Base-by-base conservation (phyloP, 352 stramenopile species). In the Phytophthora constricta region DNA sequence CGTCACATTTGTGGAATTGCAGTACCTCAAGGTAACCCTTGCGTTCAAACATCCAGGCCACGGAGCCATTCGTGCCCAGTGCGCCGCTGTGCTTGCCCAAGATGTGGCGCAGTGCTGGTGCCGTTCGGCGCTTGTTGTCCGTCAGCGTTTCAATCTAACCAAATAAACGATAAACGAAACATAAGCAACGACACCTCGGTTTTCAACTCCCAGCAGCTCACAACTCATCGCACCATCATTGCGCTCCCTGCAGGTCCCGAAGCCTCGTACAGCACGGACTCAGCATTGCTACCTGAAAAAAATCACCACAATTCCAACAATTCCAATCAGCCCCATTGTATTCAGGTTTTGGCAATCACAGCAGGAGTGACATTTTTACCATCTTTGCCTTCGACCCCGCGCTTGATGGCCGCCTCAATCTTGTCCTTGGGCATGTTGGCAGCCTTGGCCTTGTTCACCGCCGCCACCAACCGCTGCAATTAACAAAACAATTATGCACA, bases 1-100 rank as follows among this genome's bases (percentile, higher is more conserved):
- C n/a, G n/a, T n/a, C n/a, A n/a, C n/a, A n/a, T n/a, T n/a, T n/a
- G n/a, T n/a, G n/a, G n/a, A n/a, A n/a, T n/a, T n/a, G n/a, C 22
- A 25, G 27, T 45, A 94, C 85, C 77, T 95, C 84, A 25, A 95
- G 65, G 65, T 93, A 95, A 11, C 87, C 87, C 67, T 95, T 95
- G 71, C 72, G 83, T 58, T 93, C 83, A 53, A 92, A 95, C 84
- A 92, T 93, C 87, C 87, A 95, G 7, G 85, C 80, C 13, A 95
- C 86, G 8, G 86, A 93, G 37, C 86, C 84, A 52, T 74, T 94
- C n/a, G 82, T 91, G 26, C 84, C 86, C 22, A 95, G 61, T 45
- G 75, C 71, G 43, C 87, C 84, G 39, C 73, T 75, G 66, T 87
- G 70, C 57, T 95, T 93, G 77, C 81, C 78, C 52, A 93, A 49